Percentiles rank a stretch among this genome's conserved stretches.
Conservation (phyloP, 2,329 filamentous ascomycete species). For the Trichophyton benhamiae region DNA sequence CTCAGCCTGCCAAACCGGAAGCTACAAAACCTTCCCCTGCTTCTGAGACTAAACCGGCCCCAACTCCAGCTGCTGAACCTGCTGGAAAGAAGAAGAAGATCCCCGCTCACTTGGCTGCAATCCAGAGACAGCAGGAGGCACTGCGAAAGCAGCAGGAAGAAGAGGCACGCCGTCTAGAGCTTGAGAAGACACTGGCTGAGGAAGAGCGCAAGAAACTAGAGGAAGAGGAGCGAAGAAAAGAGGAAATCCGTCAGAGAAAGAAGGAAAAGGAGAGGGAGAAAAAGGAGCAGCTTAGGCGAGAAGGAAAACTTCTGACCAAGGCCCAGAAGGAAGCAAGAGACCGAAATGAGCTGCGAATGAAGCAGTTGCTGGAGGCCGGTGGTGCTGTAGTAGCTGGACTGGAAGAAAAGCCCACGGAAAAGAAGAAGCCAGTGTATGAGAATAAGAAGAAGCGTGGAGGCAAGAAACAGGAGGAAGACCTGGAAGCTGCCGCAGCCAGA, state of each 20-base stretch:
- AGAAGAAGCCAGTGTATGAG: conserved; percentile 67
- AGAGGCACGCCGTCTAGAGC: conserved; percentile 29
- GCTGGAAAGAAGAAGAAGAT: conserved; percentile 75
- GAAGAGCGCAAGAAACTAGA: conserved; percentile 27
- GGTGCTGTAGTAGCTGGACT: conserved; percentile 34
- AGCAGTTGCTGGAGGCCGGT: conserved; percentile 39
- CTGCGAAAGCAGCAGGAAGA: conserved; percentile 36
- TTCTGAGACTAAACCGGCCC: conserved; percentile 20
- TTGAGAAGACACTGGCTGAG: conserved; percentile 31
- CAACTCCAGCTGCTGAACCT: conserved; percentile 24
- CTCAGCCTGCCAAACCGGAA: conserved; percentile 41
- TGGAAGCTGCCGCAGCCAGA: conserved; percentile 37
- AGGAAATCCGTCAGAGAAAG: conserved; percentile 35
- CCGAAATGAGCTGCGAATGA: conserved; percentile 37
- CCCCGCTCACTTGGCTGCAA: conserved; percentile 42
- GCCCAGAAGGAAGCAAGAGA: conserved; percentile 37
- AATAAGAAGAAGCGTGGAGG: conserved; percentile 60
- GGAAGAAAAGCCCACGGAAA: conserved; percentile 41
- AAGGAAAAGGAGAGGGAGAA: conserved; percentile 41
- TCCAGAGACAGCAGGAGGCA: conserved; percentile 39
- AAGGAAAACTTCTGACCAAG: conserved; percentile 40
- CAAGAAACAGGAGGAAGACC: conserved; percentile 47
- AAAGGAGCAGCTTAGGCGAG: conserved; percentile 38
- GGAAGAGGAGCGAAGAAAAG: conserved; percentile 37
- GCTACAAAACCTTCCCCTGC: conserved; percentile 36